Base-by-base conservation (phyloP, 768 basidiomycete genomes). In the Coprinopsis sp. region DNA sequence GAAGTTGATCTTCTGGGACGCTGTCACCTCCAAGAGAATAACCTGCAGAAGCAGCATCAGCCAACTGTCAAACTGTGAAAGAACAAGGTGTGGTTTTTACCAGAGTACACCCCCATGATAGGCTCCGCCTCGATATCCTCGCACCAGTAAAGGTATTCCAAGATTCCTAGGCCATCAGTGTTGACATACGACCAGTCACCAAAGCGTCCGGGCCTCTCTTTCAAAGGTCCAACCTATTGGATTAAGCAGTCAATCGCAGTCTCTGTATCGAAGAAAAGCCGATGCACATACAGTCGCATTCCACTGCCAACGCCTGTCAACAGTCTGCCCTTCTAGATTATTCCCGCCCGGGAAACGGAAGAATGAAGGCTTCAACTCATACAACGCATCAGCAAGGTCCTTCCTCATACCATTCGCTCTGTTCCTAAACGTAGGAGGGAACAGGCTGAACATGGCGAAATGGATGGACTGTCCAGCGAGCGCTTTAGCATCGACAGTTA, bases 291-390 rank as follows among this genome's bases (percentile, higher is more conserved):
- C 68, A 4, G 82, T 84, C 4, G 71, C 68, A 52, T 81, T 77
- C 83, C 84, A 85, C 54, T 77, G 71, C 83, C 83, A 85, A 11
- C 82, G 66, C 0, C 71, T 69, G 5, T 62, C 70, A 19, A 65
- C 59, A 1, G 73, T 76, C 61, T 78, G 70, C 3, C 82, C 82
- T 74, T 84, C 82, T 38, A 83, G 59, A 53, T 83, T 83, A 50
- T 81, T 82, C 7, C 84, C 84, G 16, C 84, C 84, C 7, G 82
- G 84, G 54, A 84, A 75, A 29, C 84, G 71, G 67, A 80, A 83
- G 60, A 83, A 79, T 3, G 75, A 66, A 14, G 83, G 81, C 6
- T 69, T 71, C 66, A 78, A 73, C 6, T 75, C 74, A 12, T 13
- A 3, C 18, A 37, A 36, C 38, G 76, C 80, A 52, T 74, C 67